Evolutionary conservation across 1,284 basidiomycete species (phyloP).

Genomic region (Phaffia rhodozyma): DNA sequence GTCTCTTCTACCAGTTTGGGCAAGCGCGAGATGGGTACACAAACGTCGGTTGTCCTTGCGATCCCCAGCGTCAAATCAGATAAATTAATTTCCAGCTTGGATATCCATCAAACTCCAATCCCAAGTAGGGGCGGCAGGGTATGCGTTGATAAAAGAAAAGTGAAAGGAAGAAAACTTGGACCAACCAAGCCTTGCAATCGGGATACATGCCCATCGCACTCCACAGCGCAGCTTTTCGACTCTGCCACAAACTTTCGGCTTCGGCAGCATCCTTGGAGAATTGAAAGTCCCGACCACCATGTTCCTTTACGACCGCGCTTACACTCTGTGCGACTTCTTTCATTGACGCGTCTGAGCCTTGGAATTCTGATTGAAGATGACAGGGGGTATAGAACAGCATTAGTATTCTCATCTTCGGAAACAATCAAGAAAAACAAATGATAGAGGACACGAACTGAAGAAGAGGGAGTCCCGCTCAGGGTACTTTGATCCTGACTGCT

Average conservation of each 20-base stretch:
- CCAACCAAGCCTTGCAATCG: constrained; percentile 47
- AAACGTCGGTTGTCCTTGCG: constrained; percentile 17
- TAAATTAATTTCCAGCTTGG: background rate
- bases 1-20: constrained; percentile 64
- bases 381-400: no score
- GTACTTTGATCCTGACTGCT: constrained; percentile 48
- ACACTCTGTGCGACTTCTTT: constrained; percentile 52
- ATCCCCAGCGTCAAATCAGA: constrained; percentile 2
- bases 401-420: background rate
- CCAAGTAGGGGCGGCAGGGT: no score
- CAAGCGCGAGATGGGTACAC: constrained; percentile 68
- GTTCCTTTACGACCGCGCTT: constrained; percentile 46
- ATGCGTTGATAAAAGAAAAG: background rate
- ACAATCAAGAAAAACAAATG: background rate
- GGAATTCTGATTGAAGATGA: constrained; percentile 45
- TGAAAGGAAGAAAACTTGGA: constrained; percentile 19
- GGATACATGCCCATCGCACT: constrained; percentile 54
- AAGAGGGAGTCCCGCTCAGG: constrained; percentile 63
- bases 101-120: background rate
- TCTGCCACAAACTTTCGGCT: constrained; percentile 66
- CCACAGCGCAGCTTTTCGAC: constrained; percentile 72
- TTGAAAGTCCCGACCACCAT: constrained; percentile 58
- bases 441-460: constrained; percentile 42
- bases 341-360: constrained; percentile 53
- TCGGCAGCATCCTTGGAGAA: constrained; percentile 49